Evolutionary conservation across 768 basidiomycete species (phyloP), one percentile per base, ranked within the genome.

Genomic region (Phylloporus sp.): DNA sequence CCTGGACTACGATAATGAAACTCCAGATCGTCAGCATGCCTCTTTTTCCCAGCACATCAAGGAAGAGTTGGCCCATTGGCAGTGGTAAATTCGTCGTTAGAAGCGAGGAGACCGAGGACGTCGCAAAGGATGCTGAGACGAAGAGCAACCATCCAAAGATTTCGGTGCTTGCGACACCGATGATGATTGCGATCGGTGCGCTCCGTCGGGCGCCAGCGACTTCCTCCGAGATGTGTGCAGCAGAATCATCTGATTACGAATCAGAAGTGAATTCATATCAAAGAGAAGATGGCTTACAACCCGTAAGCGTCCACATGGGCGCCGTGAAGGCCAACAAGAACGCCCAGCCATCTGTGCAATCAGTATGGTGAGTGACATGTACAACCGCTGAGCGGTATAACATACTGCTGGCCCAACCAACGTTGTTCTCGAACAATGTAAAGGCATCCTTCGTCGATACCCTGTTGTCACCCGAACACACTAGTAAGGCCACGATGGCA

Each of bases 291-390:
- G 26, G 11, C 83, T 58, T 49, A 86, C 86, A 88, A 54, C 86
- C 86, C 2, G 86, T 88, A 49, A 88, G 67, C 4, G 85, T 86
- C 86, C 86, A 88, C 86, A 88, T 88, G 0, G 85, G 83, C 2
- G 86, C 73, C 0, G 85, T 86, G 61, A 88, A 87, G 0, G 86
- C 76, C 40, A 88, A 63, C 55, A 87, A 72, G 64, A 88, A 88
- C 1, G 85, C 84, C 85, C 85, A 87, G 13, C 81, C 83, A 66
- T 76, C 86, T 87, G 58, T 12, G n/a, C n/a, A n/a, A n/a, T n/a
- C n/a, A n/a, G 31, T 2, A 27, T 24, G 5, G 49, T 51, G 24
- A 54, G n/a, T 27, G 13, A 34, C 13, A 35, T 16, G 23, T 31
- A 8, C 9, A 39, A 15, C 20, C 31, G 7, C 12, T 35, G 16